Percentiles rank a stretch among this genome's conserved stretches.
Evolutionary conservation across 129 eudicot species (phyloP).

Genomic region (Glebionis coronaria): DNA sequence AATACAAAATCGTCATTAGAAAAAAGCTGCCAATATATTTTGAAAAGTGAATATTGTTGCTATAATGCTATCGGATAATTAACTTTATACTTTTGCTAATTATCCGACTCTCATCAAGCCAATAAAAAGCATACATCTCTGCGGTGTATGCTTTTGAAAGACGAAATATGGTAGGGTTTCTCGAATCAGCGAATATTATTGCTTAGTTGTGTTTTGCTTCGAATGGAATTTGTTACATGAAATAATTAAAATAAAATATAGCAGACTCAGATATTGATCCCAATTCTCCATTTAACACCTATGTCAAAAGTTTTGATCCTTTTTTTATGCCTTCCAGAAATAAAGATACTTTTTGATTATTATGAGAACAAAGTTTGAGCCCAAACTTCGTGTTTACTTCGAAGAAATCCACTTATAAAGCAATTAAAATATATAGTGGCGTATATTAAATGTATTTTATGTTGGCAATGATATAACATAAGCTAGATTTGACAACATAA

Average conservation of each 20-base stretch:
- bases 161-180: not conserved
- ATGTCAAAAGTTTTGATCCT: slow-evolving; percentile 40
- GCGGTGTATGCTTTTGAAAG: no score
- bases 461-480: no score
- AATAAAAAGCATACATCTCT: no score
- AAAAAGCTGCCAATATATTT: no score
- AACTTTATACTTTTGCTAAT: not conserved
- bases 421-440: not conserved
- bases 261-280: slow-evolving; percentile 18
- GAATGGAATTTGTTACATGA: slow-evolving; percentile 12
- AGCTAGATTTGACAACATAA: no score
- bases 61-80: not conserved
- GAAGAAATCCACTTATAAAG: not conserved
- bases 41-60: not conserved
- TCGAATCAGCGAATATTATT: slow-evolving; percentile 19
- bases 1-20: no score
- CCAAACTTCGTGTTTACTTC: slow-evolving; percentile 23
- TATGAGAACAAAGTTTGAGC: slow-evolving; percentile 15
- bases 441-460: not conserved
- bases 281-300: slow-evolving; percentile 32
- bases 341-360: slow-evolving; percentile 22
- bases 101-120: no score
- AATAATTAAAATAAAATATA: slow-evolving; percentile 24
- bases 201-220: slow-evolving; percentile 16
- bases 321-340: slow-evolving; percentile 31